A percentile compares a stretch with the other conserved stretches of the same genome.
Evolutionary conservation across 345 rosid species (phyloP).

Genomic region (Corchorus capsularis): DNA sequence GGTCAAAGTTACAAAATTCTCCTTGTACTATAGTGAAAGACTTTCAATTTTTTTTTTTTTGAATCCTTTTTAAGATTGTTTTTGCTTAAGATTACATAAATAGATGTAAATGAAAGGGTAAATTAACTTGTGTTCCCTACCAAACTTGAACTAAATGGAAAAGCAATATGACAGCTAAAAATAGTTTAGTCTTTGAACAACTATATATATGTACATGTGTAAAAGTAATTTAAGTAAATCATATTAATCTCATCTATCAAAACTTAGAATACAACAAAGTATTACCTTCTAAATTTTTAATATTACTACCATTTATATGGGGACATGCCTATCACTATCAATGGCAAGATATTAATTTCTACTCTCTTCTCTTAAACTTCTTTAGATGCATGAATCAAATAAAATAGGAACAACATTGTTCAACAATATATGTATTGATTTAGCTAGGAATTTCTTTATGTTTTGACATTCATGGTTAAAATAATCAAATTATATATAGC

Average conservation of each 20-base stretch:
- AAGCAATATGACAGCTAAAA: neutral
- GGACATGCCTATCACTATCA: too few relatives aligned
- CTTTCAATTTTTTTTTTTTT: neutral
- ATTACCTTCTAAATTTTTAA: too few relatives aligned
- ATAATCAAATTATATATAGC: neutral
- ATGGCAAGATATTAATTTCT: too few relatives aligned
- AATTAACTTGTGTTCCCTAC: neutral
- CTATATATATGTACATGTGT: neutral
- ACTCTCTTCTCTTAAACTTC: too few relatives aligned
- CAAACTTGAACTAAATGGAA: neutral
- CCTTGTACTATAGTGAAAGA: neutral
- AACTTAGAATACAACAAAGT: neutral
- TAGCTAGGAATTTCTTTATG: too few relatives aligned
- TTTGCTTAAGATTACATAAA: neutral
- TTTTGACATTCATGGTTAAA: too few relatives aligned
- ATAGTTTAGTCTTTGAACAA: neutral
- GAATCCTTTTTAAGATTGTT: neutral
- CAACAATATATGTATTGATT: too few relatives aligned
- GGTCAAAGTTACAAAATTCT: constrained; percentile 15
- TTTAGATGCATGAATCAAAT: too few relatives aligned
- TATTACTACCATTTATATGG: too few relatives aligned
- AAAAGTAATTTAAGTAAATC: neutral
- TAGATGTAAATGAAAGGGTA: neutral
- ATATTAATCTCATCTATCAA: neutral
- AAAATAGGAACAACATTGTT: too few relatives aligned